Percentiles rank a stretch among this genome's conserved stretches.
Conservation (phyloP, 345 rosid species). For the Moringa oleifera region DNA sequence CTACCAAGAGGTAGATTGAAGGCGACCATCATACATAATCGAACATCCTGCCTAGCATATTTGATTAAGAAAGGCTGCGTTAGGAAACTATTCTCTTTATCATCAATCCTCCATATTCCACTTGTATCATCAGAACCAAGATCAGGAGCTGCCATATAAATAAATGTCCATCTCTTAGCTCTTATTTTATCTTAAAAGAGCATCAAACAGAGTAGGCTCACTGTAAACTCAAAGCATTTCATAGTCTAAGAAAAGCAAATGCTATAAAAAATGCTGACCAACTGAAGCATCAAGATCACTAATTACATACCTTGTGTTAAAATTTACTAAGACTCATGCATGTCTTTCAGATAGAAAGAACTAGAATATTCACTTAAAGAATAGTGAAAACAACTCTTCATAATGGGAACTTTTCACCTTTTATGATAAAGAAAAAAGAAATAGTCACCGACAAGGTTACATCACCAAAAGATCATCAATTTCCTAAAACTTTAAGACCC, state of each 20-base stretch:
- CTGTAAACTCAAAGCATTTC: not conserved
- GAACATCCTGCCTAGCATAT: slow-evolving; percentile 91
- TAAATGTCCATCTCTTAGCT: slow-evolving; percentile 4
- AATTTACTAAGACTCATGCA: no score
- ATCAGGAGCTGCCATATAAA: slow-evolving; percentile 52
- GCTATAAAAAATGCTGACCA: not conserved
- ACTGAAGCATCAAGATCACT: not conserved
- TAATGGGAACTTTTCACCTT: not conserved
- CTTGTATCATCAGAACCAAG: slow-evolving; percentile 42
- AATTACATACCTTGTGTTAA: not conserved
- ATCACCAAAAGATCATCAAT: not conserved
- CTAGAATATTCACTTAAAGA: no score
- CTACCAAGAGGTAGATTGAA: slow-evolving; percentile 53
- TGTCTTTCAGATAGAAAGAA: no score
- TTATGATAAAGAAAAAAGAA: not conserved
- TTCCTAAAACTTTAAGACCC: no score
- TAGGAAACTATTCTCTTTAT: slow-evolving; percentile 72
- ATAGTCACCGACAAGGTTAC: not conserved
- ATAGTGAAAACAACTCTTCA: not conserved
- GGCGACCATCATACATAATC: slow-evolving; percentile 66
- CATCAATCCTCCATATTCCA: slow-evolving; percentile 88
- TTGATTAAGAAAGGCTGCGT: slow-evolving; percentile 87
- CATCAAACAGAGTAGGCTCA: not conserved
- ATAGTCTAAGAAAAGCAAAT: slow-evolving; percentile 3
- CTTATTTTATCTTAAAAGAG: not conserved